Base-by-base conservation (phyloP, 192 early-diverging fungal genomes). In the Backusella tarrabulga region DNA sequence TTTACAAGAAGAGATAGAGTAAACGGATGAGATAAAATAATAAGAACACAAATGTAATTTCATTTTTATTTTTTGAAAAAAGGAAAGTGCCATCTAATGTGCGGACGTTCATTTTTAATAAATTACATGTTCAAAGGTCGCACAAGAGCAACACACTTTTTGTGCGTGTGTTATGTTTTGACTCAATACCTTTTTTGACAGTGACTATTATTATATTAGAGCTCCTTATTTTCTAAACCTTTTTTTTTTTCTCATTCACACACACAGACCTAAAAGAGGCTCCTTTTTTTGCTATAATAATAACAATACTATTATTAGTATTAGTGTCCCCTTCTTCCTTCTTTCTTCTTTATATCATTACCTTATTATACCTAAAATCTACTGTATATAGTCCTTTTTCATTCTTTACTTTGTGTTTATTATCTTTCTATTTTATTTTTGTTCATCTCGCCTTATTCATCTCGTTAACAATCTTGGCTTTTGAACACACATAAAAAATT, bases 391-490 rank as follows among this genome's bases (percentile, higher is more conserved):
- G 46, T n/a, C 46, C 19, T 50, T 50, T 17, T 44, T 44, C 4
- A 17, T 44, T 44, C 15, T 17, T 17, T 4, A 17, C 15, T 44
- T 44, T 44, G 42, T 44, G 42, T 21, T 50, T 50, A 50, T 50
- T 50, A 50, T 50, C 6, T n/a, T 50, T 26, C 21, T 60, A 60
- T 12, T 60, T 60, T 60, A 23, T 1, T 60, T 26, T 60, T 60
- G 54, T 60, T 60, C 54, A 60, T 60, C 56, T 63, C 26, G 56
- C 56, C 56, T 63, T 63, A 23, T 29, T 63, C 56, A 63, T 63
- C 56, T 63, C 46, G 46, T 63, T 29, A 63, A 63, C 56, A 63
- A 50, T 63, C 56, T 63, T 63, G 56, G 56, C 56, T 29, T 63
- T 63, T 63, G 56, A 63, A 63, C 56, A 63, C 46, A 63, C 56